phyloP scores from a whole-genome alignment of 192 early-diverging fungal genomes.

The Coemansia sp. region DNA sequence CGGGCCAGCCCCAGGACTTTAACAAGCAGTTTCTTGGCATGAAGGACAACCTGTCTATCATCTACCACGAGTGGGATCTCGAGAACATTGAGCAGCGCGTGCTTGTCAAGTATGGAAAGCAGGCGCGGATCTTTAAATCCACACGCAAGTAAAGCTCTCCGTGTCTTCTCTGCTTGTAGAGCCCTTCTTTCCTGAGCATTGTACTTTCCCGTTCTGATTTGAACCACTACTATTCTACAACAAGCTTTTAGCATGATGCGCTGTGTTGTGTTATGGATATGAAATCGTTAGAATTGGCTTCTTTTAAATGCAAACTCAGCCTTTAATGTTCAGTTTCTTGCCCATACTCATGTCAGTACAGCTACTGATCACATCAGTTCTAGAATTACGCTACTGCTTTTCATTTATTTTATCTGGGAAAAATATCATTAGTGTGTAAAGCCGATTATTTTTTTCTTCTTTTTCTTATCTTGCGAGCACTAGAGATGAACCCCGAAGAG shows the following conservation, averaged over 20 bases:
- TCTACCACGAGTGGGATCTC: conserved; percentile 79
- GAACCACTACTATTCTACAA: neutral
- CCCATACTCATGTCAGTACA: neutral
- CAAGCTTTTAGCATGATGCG: no score
- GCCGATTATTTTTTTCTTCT: neutral
- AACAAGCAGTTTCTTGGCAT: conserved; percentile 85
- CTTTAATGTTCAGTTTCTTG: neutral
- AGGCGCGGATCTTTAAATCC: conserved; percentile 43
- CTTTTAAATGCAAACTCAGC: neutral
- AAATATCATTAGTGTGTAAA: neutral
- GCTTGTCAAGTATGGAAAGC: conserved; percentile 73
- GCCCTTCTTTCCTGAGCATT: neutral
- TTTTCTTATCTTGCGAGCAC: neutral
- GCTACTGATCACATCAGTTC: neutral
- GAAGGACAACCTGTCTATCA: conserved; percentile 83
- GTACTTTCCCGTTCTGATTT: neutral
- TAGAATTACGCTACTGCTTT: no score
- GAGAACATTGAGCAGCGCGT: conserved; percentile 78
- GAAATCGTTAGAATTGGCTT: neutral
- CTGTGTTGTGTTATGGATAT: no score
- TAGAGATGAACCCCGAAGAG: conserved; percentile 60
- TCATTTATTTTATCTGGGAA: neutral
- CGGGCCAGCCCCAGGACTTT: conserved; percentile 81
- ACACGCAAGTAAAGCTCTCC: conserved; percentile 19
- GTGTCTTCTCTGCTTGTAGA: neutral